These are phyloP conservation scores for Phytophthora constricta DNA, from an alignment of 352 stramenopile species.

Conservation along the genomic window DNA sequence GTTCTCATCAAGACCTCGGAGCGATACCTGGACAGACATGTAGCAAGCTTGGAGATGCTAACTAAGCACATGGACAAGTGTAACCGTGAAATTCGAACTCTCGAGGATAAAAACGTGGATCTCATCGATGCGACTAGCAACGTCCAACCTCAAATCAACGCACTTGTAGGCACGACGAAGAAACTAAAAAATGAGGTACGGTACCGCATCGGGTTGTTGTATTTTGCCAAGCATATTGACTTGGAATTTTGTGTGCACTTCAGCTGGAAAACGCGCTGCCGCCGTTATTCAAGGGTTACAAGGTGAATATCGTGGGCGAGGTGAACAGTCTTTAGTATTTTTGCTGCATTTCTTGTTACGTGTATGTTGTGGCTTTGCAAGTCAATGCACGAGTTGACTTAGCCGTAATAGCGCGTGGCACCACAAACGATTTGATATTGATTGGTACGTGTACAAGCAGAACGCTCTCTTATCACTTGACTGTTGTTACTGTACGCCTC, in stretches of 20 bases:
- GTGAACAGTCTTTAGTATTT: constrained; percentile 81
- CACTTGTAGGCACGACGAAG: constrained; percentile 58
- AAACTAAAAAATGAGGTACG: constrained; percentile 74
- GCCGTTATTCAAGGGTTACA: constrained; percentile 77
- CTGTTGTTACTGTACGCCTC: constrained; percentile 9
- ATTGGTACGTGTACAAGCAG: constrained; percentile 18
- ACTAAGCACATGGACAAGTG: constrained; percentile 80
- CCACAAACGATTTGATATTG: neutral
- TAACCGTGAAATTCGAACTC: constrained; percentile 57
- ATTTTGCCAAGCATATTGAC: constrained; percentile 7
- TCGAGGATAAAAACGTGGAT: constrained; percentile 82
- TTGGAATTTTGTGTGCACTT: neutral
- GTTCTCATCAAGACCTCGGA: constrained; percentile 80
- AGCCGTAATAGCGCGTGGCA: no score
- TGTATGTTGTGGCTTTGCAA: no score
- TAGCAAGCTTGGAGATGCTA: constrained; percentile 73
- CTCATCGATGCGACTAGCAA: constrained; percentile 62
- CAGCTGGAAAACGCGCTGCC: constrained; percentile 70
- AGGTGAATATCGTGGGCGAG: constrained; percentile 84
- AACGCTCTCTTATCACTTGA: constrained; percentile 15
- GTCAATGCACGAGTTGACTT: neutral
- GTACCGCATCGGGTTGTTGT: neutral
- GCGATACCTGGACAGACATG: constrained; percentile 75
- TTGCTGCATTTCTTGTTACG: neutral
- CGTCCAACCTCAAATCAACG: constrained; percentile 64